phyloP scores from a whole-genome alignment of 495 filamentous ascomycete genomes.

The Hypoxylon crocopeplum region DNA sequence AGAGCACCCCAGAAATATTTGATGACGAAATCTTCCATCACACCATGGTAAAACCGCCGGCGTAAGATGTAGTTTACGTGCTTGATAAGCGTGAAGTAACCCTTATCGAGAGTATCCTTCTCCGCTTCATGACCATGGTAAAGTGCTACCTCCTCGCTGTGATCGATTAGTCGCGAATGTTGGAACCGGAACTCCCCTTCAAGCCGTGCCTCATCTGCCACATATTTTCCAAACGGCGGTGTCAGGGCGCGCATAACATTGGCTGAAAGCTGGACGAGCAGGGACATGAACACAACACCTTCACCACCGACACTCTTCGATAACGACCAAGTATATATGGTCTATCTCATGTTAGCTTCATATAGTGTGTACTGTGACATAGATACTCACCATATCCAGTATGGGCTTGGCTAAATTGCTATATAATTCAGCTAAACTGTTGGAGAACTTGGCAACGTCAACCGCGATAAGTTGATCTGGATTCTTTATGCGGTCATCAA shows the following conservation, averaged over 20 bases:
- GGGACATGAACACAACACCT: constrained; percentile 89
- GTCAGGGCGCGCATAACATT: constrained; percentile 93
- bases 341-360: constrained; percentile 43
- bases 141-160: constrained; percentile 92
- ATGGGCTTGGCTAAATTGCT: constrained; percentile 96
- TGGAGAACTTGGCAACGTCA: constrained; percentile 94
- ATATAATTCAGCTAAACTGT: constrained; percentile 92
- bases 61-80: constrained; percentile 96
- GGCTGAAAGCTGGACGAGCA: constrained; percentile 91
- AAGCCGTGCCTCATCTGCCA: constrained; percentile 91
- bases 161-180: constrained; percentile 92
- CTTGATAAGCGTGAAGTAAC: constrained; percentile 98
- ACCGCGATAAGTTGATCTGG: constrained; percentile 97
- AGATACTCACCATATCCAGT: constrained; percentile 75
- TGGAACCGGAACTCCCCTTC: constrained; percentile 97
- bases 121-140: constrained; percentile 94
- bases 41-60: constrained; percentile 87
- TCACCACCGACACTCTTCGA: constrained; percentile 94
- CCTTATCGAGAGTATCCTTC: constrained; percentile 96
- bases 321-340: constrained; percentile 91
- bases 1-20: constrained; percentile 99
- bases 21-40: constrained; percentile 99
- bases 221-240: constrained; percentile 97
- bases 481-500: constrained; percentile 98
- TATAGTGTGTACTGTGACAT: neutral